Evolutionary conservation across 228 moss, liverwort and hornwort genomes (phyloP).

Genomic region (Sphagnum magellanicum): DNA sequence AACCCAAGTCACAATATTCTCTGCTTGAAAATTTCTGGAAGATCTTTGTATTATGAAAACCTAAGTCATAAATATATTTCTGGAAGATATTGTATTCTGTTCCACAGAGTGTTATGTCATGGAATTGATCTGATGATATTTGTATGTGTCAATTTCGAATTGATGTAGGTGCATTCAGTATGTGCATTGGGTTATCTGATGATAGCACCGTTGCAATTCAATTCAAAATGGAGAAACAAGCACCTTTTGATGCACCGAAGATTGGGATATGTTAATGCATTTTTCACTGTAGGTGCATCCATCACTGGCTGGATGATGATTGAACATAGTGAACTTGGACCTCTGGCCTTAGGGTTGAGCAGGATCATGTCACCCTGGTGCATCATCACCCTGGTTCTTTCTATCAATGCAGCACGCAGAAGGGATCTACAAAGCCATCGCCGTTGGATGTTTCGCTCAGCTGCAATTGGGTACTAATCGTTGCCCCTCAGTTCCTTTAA

Average conservation of each 20-base stretch:
- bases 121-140: no score
- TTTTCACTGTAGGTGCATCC: constrained; percentile 11
- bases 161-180: constrained; percentile 17
- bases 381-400: constrained; percentile 13
- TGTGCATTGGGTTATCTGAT: constrained; percentile 20
- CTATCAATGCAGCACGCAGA: constrained; percentile 26
- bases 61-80: no score
- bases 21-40: no score
- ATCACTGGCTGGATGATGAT: constrained; percentile 16
- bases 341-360: not conserved
- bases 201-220: constrained; percentile 45
- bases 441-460: constrained; percentile 41
- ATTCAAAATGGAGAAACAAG: constrained; percentile 17
- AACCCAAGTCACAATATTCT: not conserved
- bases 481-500: not conserved
- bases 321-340: constrained; percentile 22
- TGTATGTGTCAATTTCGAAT: not conserved
- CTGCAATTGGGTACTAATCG: constrained; percentile 38
- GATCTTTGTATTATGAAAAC: not conserved
- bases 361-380: constrained; percentile 3
- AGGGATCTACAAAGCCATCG: constrained; percentile 34
- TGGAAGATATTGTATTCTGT: no score
- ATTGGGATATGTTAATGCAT: constrained; percentile 32
- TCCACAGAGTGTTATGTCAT: no score
- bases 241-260: constrained; percentile 20